Evolutionary conservation across 2,329 filamentous ascomycete genomes (phyloP), one percentile per base, ranked within the genome.

Genomic region (Periconia sp.): DNA sequence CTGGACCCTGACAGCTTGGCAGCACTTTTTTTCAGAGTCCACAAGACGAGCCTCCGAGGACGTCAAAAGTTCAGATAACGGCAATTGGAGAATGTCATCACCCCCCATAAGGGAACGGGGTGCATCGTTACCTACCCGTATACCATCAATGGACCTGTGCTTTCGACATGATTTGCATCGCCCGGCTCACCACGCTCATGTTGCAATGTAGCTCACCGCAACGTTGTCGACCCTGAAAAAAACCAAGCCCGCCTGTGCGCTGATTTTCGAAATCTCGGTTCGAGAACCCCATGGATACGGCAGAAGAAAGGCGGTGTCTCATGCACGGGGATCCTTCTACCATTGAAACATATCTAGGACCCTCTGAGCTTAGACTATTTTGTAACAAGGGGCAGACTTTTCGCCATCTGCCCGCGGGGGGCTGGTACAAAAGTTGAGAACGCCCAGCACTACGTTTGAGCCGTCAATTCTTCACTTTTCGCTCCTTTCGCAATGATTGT

Each of bases 311-410:
- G 62, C 62, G 62, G 62, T 64, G 62, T 63, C 62, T 50, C 50
- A 23, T 47, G 45, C 52, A 54, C 58, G 58, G 53, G 49, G 57
- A 33, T 59, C 49, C 51, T 52, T 52, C 41, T 50, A 54, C 52
- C 53, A 51, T 58, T 60, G 60, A 64, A 61, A 64, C 62, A 53
- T 56, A 60, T 61, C 52, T 54, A 50, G 56, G 56, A 55, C 60
- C 53, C 47, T 49, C 61, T 57, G 54, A 56, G 57, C 52, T 55
- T 61, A 60, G 62, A 50, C 52, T 55, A 41, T 52, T 23, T 53
- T 58, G 52, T 57, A 45, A 27, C 31, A 37, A 37, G 42, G 40
- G 47, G 37, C 31, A 53, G 51, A 51, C 56, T 56, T 53, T 56
- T 59, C 52, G 50, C 57, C 59, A 50, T 47, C 50, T 59, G 41